Base-by-base conservation (phyloP, 768 basidiomycete species). In the Tubosaeta sp. region DNA sequence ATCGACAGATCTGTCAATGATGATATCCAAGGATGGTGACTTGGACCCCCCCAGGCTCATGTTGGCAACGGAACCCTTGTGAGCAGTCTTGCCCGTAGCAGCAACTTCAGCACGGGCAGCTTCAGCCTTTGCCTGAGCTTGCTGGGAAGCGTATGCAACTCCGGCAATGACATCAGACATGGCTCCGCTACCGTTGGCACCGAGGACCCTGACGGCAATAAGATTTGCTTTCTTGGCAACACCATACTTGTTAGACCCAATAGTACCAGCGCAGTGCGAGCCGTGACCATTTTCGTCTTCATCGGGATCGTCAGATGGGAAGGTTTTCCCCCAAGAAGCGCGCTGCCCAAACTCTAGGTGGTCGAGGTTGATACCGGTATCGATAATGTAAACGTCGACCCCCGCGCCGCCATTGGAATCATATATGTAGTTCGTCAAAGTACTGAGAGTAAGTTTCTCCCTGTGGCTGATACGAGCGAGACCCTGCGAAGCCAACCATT, bases 31-130 rank as follows among this genome's bases (percentile, higher is more conserved):
- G 32, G 90, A 81, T 19, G 74, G 78, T 6, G 90, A 91, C 75
- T 95, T 95, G 53, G 92, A 91, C 62, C 97, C 97, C 57, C 97
- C 97, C 48, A 99, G 86, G 68, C 86, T 89, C 97, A 99, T 97
- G 79, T 95, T 95, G 46, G 87, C 91, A 48, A 95, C 93, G 16
- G 92, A 93, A 22, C 97, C 97, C 76, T 93, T 95, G 80, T 95
- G 90, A 41, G 72, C 73, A 50, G 86, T 88, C 74, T 80, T 85
- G 49, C 91, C 88, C 17, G 90, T 92, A 29, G 78, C 76, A 48
- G 74, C 79, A 55, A 79, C 66, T 67, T 95, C 91, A 11, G 79
- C 78, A 8, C 71, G 74, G 16, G 91, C 88, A 14, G 76, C 76
- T n/a, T 61, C 64, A 0, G 79, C 80, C 66, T 86, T 90, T 25